Base-by-base conservation (phyloP, 1,284 basidiomycete genomes). In the Neolentinus lepideus region DNA sequence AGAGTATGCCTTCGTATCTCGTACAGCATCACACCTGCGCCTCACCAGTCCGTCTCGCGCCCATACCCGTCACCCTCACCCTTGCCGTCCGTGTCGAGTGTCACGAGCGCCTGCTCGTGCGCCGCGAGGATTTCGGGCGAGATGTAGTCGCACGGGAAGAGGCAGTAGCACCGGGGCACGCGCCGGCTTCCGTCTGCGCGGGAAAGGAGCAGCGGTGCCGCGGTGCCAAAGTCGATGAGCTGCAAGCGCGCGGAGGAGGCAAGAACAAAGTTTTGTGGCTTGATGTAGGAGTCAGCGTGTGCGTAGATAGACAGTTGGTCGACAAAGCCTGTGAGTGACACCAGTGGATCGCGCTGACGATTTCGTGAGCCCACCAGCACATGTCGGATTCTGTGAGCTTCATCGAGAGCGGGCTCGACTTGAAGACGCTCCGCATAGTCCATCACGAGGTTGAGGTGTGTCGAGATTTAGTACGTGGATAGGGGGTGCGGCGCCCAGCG, bases 21-120 rank as follows among this genome's bases (percentile, higher is more conserved):
- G 61, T 90, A 96, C 43, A 94, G 59, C 79, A 93, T 90, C 0
- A 88, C 89, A 1, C 93, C 94, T 24, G 92, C 75, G 63, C 92
- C 93, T 94, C 94, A 98, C 90, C 91, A 95, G 65, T 98, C 94
- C 0, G 91, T 88, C 65, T 92, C 90, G 4, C 79, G 70, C 2
- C 90, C 92, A 65, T 96, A 96, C 2, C 83, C 85, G 25, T 75
- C 72, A 59, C 51, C 56, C 2, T 66, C 67, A 14, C 72, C 74
- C 9, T 77, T 75, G 45, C 76, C 79, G 9, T 79, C 77, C 76
- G 85, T 81, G 67, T 84, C 89, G 51, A 82, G 73, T 21, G 84
- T 84, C 0, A 93, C 80, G 9, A 94, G 73, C 6, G 89, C 88
- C 56, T 84, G 80, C 66, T 97, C 94, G 27, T 94, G 91, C 1